A percentile compares a stretch with the other conserved stretches of the same genome.
Evolutionary conservation across 164 flowering plant genomes (phyloP).

Genomic region (Stephania japonica): DNA sequence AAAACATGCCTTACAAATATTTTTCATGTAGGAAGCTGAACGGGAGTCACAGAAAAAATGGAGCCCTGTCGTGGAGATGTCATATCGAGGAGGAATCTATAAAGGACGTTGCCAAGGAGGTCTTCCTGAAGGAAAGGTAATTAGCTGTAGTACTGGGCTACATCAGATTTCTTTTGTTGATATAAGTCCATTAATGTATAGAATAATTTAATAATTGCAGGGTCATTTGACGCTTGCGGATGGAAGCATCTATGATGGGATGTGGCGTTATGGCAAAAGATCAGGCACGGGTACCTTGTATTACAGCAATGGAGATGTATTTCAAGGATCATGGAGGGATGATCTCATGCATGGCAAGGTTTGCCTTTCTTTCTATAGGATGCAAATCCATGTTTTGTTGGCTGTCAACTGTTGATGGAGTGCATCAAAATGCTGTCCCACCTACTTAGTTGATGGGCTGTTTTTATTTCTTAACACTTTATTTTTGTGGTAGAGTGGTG

Average conservation of each 20-base stretch:
- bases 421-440: neutral
- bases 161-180: neutral
- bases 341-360: slow-evolving; percentile 98
- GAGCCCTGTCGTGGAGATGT: slow-evolving; percentile 73
- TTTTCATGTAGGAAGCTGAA: slow-evolving; percentile 66
- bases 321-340: slow-evolving; percentile 95
- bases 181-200: slow-evolving; percentile 1
- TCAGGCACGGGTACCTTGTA: slow-evolving; percentile 78
- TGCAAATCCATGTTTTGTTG: neutral
- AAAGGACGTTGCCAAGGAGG: slow-evolving; percentile 88
- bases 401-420: neutral
- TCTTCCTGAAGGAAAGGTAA: slow-evolving; percentile 97
- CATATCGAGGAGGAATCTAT: slow-evolving; percentile 73
- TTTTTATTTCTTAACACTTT: neutral
- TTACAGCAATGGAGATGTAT: slow-evolving; percentile 88
- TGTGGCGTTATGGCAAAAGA: slow-evolving; percentile 86
- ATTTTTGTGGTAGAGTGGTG: no score
- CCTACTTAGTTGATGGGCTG: neutral
- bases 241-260: slow-evolving; percentile 90
- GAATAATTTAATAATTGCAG: slow-evolving; percentile 25
- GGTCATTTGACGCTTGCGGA: slow-evolving; percentile 63
- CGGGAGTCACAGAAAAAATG: slow-evolving; percentile 68
- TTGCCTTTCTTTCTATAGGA: slow-evolving; percentile 4
- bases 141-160: neutral
- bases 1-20: neutral